A percentile compares a stretch with the other conserved stretches of the same genome.
phyloP scores from a whole-genome alignment of 306 rosid species.

The Fragaria vesca region DNA sequence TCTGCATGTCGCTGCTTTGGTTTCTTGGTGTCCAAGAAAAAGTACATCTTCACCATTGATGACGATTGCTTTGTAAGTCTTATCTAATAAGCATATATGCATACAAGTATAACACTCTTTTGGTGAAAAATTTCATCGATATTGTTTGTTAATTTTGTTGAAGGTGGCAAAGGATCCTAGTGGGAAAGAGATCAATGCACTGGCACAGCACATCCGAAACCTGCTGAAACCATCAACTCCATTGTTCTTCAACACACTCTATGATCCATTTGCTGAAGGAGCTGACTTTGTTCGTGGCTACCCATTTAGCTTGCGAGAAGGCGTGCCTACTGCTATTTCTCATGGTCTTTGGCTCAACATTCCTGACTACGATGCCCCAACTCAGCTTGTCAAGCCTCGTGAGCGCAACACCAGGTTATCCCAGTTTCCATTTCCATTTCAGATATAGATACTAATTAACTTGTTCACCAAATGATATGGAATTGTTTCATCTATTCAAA shows the following conservation, averaged over 20 bases:
- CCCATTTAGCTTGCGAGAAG: slow-evolving; percentile 71
- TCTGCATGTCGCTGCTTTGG: slow-evolving; percentile 59
- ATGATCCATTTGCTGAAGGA: slow-evolving; percentile 47
- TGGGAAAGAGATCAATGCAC: slow-evolving; percentile 42
- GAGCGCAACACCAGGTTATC: slow-evolving; percentile 48
- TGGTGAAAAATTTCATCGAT: not conserved
- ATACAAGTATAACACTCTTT: not conserved
- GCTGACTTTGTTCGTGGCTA: slow-evolving; percentile 67
- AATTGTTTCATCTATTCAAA: not conserved
- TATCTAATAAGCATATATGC: not conserved
- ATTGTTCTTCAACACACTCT: slow-evolving; percentile 41
- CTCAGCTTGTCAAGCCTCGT: slow-evolving; percentile 51
- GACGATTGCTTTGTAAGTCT: slow-evolving; percentile 47
- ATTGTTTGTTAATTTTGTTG: not conserved
- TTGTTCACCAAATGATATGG: not conserved
- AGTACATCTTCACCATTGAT: slow-evolving; percentile 50
- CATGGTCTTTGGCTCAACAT: slow-evolving; percentile 79
- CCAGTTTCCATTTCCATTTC: not conserved
- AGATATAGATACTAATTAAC: no score
- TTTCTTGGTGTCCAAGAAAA: slow-evolving; percentile 47
- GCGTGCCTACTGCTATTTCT: slow-evolving; percentile 67
- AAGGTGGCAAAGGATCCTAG: slow-evolving; percentile 52
- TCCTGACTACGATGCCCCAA: slow-evolving; percentile 63
- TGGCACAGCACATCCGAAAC: slow-evolving; percentile 42
- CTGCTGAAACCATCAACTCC: slow-evolving; percentile 44